phyloP scores from a whole-genome alignment of 1,139 yeast genomes.

The Petasospora rhodanensis region DNA sequence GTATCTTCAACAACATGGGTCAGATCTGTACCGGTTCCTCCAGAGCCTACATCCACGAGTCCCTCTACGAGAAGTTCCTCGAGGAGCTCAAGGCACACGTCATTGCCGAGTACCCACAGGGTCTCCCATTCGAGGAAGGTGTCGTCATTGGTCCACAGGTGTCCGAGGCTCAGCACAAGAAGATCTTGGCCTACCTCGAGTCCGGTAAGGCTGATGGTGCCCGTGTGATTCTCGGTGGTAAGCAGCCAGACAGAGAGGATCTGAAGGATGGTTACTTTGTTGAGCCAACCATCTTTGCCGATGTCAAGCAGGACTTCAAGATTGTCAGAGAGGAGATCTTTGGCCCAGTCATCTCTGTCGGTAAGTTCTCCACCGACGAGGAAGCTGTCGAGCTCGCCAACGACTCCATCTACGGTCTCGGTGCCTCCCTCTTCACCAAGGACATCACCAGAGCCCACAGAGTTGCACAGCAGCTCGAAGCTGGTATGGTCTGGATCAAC shows the following conservation, averaged over 20 bases:
- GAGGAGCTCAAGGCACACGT: slow-evolving; percentile 35
- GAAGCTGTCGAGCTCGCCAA: slow-evolving; percentile 72
- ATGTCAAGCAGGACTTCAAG: slow-evolving; percentile 53
- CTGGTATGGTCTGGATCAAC: slow-evolving; percentile 87
- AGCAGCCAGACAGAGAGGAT: slow-evolving; percentile 35
- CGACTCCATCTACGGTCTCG: slow-evolving; percentile 70
- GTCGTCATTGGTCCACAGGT: slow-evolving; percentile 79
- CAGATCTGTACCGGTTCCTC: slow-evolving; percentile 92
- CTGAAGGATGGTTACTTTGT: slow-evolving; percentile 50
- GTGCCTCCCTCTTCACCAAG: slow-evolving; percentile 74
- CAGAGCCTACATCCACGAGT: slow-evolving; percentile 69
- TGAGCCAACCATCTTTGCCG: slow-evolving; percentile 65
- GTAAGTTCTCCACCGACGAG: slow-evolving; percentile 64
- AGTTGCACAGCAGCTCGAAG: slow-evolving; percentile 60
- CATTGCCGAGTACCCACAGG: slow-evolving; percentile 47
- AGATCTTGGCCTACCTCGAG: slow-evolving; percentile 62
- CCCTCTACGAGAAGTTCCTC: slow-evolving; percentile 65
- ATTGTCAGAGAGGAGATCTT: slow-evolving; percentile 74
- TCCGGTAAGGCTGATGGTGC: slow-evolving; percentile 74
- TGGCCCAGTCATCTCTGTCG: slow-evolving; percentile 86
- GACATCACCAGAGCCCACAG: slow-evolving; percentile 55
- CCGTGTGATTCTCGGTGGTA: slow-evolving; percentile 57
- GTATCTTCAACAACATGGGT: slow-evolving; percentile 81
- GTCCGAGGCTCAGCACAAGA: slow-evolving; percentile 61
- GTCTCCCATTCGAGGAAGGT: slow-evolving; percentile 50